Percentiles rank a stretch among this genome's conserved stretches.
Conservation (phyloP, 2,329 filamentous ascomycete species). For the Fusarium tricinctum region DNA sequence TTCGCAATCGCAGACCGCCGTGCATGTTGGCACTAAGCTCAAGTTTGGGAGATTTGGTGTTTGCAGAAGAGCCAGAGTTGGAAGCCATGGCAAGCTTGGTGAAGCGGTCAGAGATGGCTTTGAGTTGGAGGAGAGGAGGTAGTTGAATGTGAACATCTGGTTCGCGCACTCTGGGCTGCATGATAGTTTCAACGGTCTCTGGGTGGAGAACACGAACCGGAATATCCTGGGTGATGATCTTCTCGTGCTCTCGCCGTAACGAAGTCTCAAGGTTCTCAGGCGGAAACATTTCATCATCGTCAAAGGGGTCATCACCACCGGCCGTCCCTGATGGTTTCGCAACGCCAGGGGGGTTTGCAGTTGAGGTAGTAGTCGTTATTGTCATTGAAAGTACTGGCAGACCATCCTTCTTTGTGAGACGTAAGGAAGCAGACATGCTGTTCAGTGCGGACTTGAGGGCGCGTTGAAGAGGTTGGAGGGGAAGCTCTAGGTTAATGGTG, state of each 20-base stretch:
- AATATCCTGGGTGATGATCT: slow-evolving; percentile 93
- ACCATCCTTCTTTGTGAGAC: slow-evolving; percentile 92
- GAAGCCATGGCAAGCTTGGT: slow-evolving; percentile 80
- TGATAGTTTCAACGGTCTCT: slow-evolving; percentile 88
- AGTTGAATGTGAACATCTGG: slow-evolving; percentile 95
- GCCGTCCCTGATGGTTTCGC: slow-evolving; percentile 48
- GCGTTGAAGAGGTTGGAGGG: slow-evolving; percentile 86
- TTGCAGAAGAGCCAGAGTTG: slow-evolving; percentile 57
- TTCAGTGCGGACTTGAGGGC: slow-evolving; percentile 91
- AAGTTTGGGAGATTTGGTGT: slow-evolving; percentile 73
- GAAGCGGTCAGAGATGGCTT: slow-evolving; percentile 94
- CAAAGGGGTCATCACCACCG: slow-evolving; percentile 56
- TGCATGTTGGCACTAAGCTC: slow-evolving; percentile 96
- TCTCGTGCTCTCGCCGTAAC: slow-evolving; percentile 81
- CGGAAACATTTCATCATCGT: slow-evolving; percentile 62
- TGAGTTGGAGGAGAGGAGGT: slow-evolving; percentile 87
- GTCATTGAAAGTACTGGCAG: slow-evolving; percentile 90
- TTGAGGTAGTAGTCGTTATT: slow-evolving; percentile 80
- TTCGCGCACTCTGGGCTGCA: slow-evolving; percentile 90
- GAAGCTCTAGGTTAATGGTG: slow-evolving; percentile 96
- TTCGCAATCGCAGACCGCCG: slow-evolving; percentile 82
- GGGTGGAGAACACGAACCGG: slow-evolving; percentile 92
- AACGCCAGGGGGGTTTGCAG: slow-evolving; percentile 56
- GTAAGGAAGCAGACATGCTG: slow-evolving; percentile 84
- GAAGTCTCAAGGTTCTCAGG: slow-evolving; percentile 68